Base-by-base conservation (phyloP, 495 filamentous ascomycete species). In the Terfezia claveryi region DNA sequence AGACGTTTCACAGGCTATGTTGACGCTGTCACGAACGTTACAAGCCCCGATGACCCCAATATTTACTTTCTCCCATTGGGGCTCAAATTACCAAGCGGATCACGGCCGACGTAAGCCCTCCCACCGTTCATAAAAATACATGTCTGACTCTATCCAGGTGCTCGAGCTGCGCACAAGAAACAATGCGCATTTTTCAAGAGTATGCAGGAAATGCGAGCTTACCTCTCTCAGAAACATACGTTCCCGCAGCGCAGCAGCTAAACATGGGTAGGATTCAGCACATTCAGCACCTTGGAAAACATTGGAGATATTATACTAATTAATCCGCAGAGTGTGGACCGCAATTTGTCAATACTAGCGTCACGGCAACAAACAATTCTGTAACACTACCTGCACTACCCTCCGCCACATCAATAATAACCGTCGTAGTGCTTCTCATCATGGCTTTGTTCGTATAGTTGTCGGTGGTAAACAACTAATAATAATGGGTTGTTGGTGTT, bases 31-130 rank as follows among this genome's bases (percentile, higher is more conserved):
- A 87, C 81, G 10, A 94, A 94, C 65, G 61, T 62, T 16, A 72
- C 76, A 10, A 81, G 76, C 27, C 70, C 80, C 0, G 74, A 75
- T 27, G 80, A 85, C 64, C 73, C 78, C 38, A 83, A 87, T 57
- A 70, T 88, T 16, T 98, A 95, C 70, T 86, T 80, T 60, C 70
- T 96, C 1, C 83, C 91, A 6, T 72, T 93, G 41, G 89, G 89
- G 32, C 75, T 73, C n/a, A 57, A 68, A 4, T 68, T 95, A 2
- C 79, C 82, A 0, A 72, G 71, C 4, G 74, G 73, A 4, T 73
- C 76, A 17, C 68, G 72, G 16, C 83, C 86, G 1, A 78, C 77
- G 63, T 65, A 59, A 55, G 62, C 49, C 14, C 7, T 23, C 36
- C 12, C 12, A 27, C 36, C 36, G 12, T 10, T 27, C 54, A 8